These are phyloP conservation scores for Pestalotiopsis sp. DNA, from an alignment of 2,329 filamentous ascomycete species.

Conservation along the genomic window DNA sequence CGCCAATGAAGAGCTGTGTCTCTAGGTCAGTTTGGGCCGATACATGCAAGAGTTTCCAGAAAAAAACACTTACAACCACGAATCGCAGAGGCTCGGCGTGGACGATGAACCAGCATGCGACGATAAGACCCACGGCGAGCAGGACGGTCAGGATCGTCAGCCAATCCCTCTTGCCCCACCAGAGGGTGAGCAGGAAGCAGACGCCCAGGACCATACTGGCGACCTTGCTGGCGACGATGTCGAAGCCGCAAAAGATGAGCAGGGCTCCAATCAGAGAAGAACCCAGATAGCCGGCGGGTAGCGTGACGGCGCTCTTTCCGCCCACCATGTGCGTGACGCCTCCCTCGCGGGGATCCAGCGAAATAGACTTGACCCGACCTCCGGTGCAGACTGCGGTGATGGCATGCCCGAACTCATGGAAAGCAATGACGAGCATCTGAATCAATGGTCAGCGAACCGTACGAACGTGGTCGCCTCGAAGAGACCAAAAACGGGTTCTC, in stretches of 20 bases:
- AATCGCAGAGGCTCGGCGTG: conserved; percentile 75
- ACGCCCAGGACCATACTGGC: conserved; percentile 73
- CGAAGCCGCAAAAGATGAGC: conserved; percentile 78
- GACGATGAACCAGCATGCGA: conserved; percentile 79
- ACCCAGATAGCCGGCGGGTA: conserved; percentile 79
- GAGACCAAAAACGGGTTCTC: too few species aligned
- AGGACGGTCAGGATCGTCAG: conserved; percentile 73
- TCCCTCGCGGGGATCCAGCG: conserved; percentile 74
- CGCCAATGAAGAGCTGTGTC: conserved; percentile 71
- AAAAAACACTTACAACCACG: conserved; percentile 64
- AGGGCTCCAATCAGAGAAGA: conserved; percentile 77
- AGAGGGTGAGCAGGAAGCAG: conserved; percentile 77
- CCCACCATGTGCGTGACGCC: conserved; percentile 79
- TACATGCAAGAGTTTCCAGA: too few species aligned
- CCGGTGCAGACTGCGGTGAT: conserved; percentile 73
- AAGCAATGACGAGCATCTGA: conserved; percentile 81
- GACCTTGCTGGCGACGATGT: conserved; percentile 81
- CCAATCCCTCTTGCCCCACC: conserved; percentile 82
- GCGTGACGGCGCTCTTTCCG: conserved; percentile 69
- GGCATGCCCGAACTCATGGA: conserved; percentile 80
- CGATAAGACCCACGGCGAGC: conserved; percentile 68
- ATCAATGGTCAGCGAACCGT: conserved; percentile 8
- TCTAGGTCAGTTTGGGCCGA: background rate
- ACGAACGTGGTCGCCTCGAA: too few species aligned
- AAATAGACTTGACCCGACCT: conserved; percentile 74